Conservation (phyloP, 257 asterid genomes). For the Cinchona pubescens region DNA sequence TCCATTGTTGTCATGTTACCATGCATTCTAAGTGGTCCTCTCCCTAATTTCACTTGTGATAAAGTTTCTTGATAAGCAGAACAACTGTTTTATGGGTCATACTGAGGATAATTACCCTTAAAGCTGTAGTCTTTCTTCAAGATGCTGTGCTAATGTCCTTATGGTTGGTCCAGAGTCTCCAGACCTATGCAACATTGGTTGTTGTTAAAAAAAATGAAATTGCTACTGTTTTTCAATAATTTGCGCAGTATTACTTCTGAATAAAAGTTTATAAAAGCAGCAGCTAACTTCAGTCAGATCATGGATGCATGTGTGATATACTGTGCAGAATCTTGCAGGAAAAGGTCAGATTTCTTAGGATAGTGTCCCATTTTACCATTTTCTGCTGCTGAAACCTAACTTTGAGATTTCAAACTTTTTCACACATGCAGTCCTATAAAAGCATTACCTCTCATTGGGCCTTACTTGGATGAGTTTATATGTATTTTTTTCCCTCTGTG, state of each 20-base stretch:
- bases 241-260: background rate
- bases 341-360: background rate
- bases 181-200: conserved; percentile 6
- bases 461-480: background rate
- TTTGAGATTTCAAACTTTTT: too few species aligned
- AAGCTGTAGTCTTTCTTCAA: conserved; percentile 18
- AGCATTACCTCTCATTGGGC: background rate
- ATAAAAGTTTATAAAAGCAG: background rate
- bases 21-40: conserved; percentile 44
- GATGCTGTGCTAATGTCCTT: conserved; percentile 24
- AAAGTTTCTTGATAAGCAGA: conserved; percentile 27
- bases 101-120: conserved; percentile 21
- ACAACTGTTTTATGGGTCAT: conserved; percentile 25
- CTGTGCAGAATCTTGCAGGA: background rate
- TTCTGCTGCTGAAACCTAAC: background rate
- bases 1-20: conserved; percentile 19
- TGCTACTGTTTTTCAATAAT: conserved; percentile 1
- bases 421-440: background rate
- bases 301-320: background rate
- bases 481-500: background rate
- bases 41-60: conserved; percentile 19
- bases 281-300: background rate
- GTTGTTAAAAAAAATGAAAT: background rate
- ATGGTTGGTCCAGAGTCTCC: conserved; percentile 37
- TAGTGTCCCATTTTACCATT: conserved; percentile 1